Base-by-base conservation (phyloP, 352 stramenopile genomes). In the Thalassiosira livingstoniorum region DNA sequence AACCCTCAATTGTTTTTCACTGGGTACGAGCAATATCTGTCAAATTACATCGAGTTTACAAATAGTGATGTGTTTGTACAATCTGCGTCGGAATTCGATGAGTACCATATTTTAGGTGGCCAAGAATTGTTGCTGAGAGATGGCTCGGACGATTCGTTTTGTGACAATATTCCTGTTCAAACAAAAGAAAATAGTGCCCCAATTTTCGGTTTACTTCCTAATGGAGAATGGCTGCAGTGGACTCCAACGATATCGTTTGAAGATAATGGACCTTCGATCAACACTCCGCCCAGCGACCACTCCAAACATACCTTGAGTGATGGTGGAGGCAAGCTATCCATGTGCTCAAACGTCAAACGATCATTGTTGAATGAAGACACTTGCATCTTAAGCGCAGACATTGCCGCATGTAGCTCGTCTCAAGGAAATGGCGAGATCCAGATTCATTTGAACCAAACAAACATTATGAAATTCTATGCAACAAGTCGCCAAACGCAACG, bases 331-430 rank as follows among this genome's bases (percentile, higher is more conserved):
- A 32, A 54, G 13, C 42, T 42, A 15, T 77, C 53, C 3, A 37
- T 65, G 13, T 87, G 81, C 57, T 61, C 87, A 5, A 92, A 92
- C 69, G 87, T 86, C 31, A 53, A 51, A 43, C 39, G 82, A 27
- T 82, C 51, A 2, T 81, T 90, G 29, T 51, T 85, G 25, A 92
- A 92, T 61, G 87, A 92, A 75, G 63, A 91, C 18, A 81, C 73
- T n/a, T 92, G 87, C 58, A 72, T 91, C 53, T 75, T 89, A 29
- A 83, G 67, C 21, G 83, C 58, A 18, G 60, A 58, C 11, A 68
- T 43, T 21, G 83, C 57, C 7, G 67, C 83, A 2, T 87, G 80
- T 45, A 80, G 67, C 37, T 39, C 80, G 13, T 57, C 60, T 23
- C 43, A 74, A 2, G 32, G 35, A 11, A 39, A 67, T 62, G 63